phyloP scores from a whole-genome alignment of 371 early-diverging fungal genomes.

The Blastocladiella emersonii region DNA sequence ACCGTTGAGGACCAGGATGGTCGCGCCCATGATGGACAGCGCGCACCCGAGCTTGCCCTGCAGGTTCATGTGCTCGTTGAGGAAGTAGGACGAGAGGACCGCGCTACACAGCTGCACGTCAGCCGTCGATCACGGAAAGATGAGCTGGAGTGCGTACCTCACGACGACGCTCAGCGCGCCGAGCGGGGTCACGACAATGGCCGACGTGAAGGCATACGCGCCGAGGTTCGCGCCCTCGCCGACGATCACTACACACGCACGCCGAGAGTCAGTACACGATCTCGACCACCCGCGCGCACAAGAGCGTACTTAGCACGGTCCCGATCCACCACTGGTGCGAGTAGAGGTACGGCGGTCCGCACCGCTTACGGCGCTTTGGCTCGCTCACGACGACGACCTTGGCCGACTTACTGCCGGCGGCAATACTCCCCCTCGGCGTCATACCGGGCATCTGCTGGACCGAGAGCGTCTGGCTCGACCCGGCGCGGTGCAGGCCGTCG shows the following conservation, averaged over 20 bases:
- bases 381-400: no score
- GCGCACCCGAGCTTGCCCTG: conserved; percentile 29
- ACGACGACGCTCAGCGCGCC: conserved; percentile 14
- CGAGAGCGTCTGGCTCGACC: no score
- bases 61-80: conserved; percentile 32
- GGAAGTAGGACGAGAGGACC: conserved; percentile 24
- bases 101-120: conserved; percentile 16
- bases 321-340: conserved; percentile 5
- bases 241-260: conserved; percentile 11
- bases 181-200: conserved; percentile 19
- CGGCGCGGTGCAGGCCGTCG: no score
- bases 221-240: conserved; percentile 18
- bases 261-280: conserved; percentile 8
- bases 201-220: conserved; percentile 21
- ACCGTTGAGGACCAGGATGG: conserved; percentile 28
- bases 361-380: neutral
- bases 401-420: no score
- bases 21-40: conserved; percentile 35
- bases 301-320: neutral
- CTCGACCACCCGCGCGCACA: neutral
- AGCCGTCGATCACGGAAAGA: neutral
- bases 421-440: no score
- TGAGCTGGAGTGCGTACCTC: neutral
- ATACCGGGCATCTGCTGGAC: no score
- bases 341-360: neutral